These are phyloP conservation scores for Papiliotrema flavescens DNA, from an alignment of 1,284 basidiomycete genomes.

Conservation along the genomic window DNA sequence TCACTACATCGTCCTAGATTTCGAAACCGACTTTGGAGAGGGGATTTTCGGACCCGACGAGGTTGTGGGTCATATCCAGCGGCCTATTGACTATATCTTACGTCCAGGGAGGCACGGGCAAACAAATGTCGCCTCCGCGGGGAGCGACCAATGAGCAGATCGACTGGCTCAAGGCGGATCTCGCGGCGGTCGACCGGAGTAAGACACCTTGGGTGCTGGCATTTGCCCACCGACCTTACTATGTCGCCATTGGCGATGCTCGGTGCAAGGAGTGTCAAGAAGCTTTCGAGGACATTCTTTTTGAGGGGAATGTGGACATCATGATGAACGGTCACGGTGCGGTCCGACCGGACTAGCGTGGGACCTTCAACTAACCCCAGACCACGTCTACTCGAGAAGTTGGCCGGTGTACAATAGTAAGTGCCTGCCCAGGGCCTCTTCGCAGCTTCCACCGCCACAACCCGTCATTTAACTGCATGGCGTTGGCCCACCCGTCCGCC, in stretches of 20 bases:
- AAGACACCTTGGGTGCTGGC: constrained; percentile 48
- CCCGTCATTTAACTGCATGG: no score
- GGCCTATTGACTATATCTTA: background rate
- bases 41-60: constrained; percentile 18
- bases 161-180: constrained; percentile 28
- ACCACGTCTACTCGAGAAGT: constrained; percentile 41
- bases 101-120: constrained; percentile 17
- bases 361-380: constrained; percentile 1
- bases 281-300: constrained; percentile 42
- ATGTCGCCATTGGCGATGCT: constrained; percentile 14
- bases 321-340: constrained; percentile 35
- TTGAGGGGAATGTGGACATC: constrained; percentile 43
- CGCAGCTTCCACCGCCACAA: background rate
- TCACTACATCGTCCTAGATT: constrained; percentile 28
- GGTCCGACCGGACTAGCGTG: background rate
- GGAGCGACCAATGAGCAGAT: constrained; percentile 20
- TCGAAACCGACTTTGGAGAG: constrained; percentile 31
- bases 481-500: no score
- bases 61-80: constrained; percentile 10
- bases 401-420: constrained; percentile 36
- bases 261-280: constrained; percentile 28
- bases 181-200: constrained; percentile 38
- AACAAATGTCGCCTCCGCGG: constrained; percentile 17
- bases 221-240: constrained; percentile 34
- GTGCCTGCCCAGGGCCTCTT: background rate